Base-by-base conservation (phyloP, 2,329 filamentous ascomycete species). In the Pseudocercospora cruenta region DNA sequence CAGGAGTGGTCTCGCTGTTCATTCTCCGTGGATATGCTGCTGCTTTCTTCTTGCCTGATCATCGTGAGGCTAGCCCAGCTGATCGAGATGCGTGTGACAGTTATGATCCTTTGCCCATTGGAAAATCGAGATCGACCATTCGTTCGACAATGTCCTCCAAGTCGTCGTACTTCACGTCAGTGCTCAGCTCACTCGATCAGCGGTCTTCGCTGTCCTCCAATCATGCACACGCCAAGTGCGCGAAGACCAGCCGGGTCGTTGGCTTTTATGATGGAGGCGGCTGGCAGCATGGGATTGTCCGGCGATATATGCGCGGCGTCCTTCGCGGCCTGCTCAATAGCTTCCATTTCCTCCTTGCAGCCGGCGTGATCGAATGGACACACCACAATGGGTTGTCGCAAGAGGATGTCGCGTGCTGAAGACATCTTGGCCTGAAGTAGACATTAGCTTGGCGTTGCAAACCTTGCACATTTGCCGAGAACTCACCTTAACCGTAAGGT, bases 271-370 rank as follows among this genome's bases (percentile, higher is more conserved):
- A 99, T 95, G 7, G 87, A 89, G 68, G 90, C 89, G 0, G 94
- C 90, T 0, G 95, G 94, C n/a, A 97, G 81, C 90, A 96, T 94
- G 0, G 94, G 95, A 73, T 95, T 95, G 68, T 96, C 92, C 0
- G 91, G 91, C 72, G 94, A 93, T 67, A 98, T 90, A 68, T 91
- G 88, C 16, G 92, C 91, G 1, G 95, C 94, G 73, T 98, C 94
- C 79, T 94, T 94, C 51, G 95, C 95, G 0, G 95, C 92, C 80
- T 97, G 93, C 77, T 97, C 94, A 69, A 99, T 98, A 43, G 94
- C 94, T 74, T 97, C 94, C 93, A 99, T 97, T 81, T 98, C 95
- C 77, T 97, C 94, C 79, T 96, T 97, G 81, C 95, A 99, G 16
- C 91, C 92, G 71, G 96, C 92, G 75, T 97, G 93, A 76, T 99